Percentiles rank a stretch among this genome's conserved stretches.
phyloP scores from a whole-genome alignment of 1,284 basidiomycete genomes.

The Thelephora terrestris region DNA sequence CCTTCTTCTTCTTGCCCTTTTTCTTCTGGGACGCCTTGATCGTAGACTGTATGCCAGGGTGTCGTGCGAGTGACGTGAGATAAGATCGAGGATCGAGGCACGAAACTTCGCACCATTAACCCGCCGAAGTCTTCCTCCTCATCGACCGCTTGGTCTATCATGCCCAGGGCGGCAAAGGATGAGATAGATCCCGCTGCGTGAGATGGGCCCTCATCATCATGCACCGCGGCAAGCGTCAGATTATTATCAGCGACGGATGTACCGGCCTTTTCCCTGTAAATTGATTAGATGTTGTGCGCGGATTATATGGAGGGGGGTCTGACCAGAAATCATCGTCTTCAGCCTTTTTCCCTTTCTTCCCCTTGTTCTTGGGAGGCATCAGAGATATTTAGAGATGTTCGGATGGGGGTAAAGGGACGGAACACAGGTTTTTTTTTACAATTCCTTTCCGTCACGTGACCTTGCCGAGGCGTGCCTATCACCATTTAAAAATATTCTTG shows the following conservation, averaged over 20 bases:
- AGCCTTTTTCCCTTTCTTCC: conserved; percentile 77
- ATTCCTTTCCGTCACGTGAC: too few species aligned
- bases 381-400: background rate
- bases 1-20: conserved; percentile 47
- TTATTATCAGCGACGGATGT: conserved; percentile 44
- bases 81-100: conserved; percentile 5
- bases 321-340: conserved; percentile 81
- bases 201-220: conserved; percentile 27
- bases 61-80: conserved; percentile 4
- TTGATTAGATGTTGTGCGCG: conserved; percentile 3
- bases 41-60: conserved; percentile 16
- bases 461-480: too few species aligned
- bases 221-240: conserved; percentile 24
- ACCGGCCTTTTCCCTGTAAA: conserved; percentile 55
- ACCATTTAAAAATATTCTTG: too few species aligned
- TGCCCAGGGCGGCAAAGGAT: conserved; percentile 41
- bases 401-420: too few species aligned
- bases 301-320: conserved; percentile 18
- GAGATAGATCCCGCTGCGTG: conserved; percentile 32
- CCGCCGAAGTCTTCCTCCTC: conserved; percentile 73
- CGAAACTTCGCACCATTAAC: conserved; percentile 57
- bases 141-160: conserved; percentile 45
- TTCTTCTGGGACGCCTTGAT: conserved; percentile 46
- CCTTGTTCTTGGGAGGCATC: conserved; percentile 86
- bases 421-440: too few species aligned